A percentile compares a stretch with the other conserved stretches of the same genome.
These are phyloP conservation scores for Exserohilum turcica DNA, from an alignment of 2,329 filamentous ascomycete species.

Conservation along the genomic window DNA sequence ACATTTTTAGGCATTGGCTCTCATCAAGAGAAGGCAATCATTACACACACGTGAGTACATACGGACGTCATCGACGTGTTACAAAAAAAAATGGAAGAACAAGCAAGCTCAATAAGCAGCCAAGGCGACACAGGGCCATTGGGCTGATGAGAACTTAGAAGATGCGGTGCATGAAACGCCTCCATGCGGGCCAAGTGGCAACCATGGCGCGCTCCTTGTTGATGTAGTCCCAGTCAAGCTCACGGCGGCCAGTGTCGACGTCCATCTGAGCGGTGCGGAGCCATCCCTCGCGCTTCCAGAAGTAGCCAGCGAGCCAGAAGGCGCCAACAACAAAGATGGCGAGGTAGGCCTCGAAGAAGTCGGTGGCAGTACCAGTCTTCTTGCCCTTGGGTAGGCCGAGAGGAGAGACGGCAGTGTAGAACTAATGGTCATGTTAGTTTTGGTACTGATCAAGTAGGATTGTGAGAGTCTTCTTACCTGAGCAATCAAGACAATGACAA, in stretches of 20 bases:
- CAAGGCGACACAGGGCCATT: not conserved
- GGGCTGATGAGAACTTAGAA: slow-evolving; percentile 28
- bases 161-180: slow-evolving; percentile 30
- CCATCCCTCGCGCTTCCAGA: slow-evolving; percentile 70
- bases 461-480: slow-evolving; percentile 35
- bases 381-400: slow-evolving; percentile 15
- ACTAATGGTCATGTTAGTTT: slow-evolving; percentile 31
- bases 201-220: slow-evolving; percentile 59
- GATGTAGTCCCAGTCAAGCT: slow-evolving; percentile 69
- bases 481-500: slow-evolving; percentile 47
- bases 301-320: slow-evolving; percentile 57
- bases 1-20: too few species aligned
- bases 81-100: not conserved
- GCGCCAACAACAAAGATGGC: slow-evolving; percentile 52
- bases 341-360: slow-evolving; percentile 56
- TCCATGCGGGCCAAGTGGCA: slow-evolving; percentile 60
- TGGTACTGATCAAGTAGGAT: too few species aligned
- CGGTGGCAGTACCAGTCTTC: slow-evolving; percentile 41
- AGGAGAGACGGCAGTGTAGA: slow-evolving; percentile 49
- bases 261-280: slow-evolving; percentile 65
- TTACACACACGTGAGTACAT: too few species aligned
- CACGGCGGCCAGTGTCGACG: slow-evolving; percentile 67
- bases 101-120: too few species aligned
- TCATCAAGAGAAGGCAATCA: too few species aligned
- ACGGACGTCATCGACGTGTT: not conserved